These are phyloP conservation scores for Tetradesmus lagerheimii DNA, from an alignment of 139 green algal species.

Conservation along the genomic window DNA sequence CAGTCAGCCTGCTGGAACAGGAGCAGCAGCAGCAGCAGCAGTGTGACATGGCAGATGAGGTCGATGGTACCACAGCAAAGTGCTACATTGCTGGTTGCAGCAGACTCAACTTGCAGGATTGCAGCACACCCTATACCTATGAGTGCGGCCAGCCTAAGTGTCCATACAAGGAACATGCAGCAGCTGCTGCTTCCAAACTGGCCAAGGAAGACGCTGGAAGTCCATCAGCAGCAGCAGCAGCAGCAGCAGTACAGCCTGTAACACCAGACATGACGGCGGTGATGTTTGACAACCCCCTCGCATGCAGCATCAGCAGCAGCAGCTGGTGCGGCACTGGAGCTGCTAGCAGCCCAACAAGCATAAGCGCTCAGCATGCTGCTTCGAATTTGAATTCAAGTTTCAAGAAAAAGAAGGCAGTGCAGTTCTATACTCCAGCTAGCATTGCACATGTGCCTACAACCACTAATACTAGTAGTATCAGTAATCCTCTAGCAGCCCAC, in stretches of 20 bases:
- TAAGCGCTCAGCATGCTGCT: not conserved
- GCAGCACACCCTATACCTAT: no score
- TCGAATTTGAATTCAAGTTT: no score
- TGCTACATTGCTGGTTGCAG: no score
- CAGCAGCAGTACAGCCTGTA: not conserved
- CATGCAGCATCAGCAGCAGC: not conserved
- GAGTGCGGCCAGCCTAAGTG: no score
- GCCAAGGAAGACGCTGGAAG: no score
- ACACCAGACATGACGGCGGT: not conserved
- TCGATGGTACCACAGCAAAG: no score
- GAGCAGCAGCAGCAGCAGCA: constrained; percentile 1
- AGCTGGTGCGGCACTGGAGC: not conserved
- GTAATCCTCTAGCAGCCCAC: not conserved
- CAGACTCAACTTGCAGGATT: not conserved
- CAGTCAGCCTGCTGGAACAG: not conserved
- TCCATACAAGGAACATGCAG: no score
- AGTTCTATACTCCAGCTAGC: not conserved
- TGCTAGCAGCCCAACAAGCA: not conserved
- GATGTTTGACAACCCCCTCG: not conserved
- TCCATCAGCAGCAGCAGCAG: not conserved
- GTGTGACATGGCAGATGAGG: not conserved
- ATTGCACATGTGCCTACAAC: not conserved
- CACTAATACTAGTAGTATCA: not conserved
- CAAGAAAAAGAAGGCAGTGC: not conserved
- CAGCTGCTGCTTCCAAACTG: no score